These are phyloP conservation scores for Thalia dealbata DNA, from an alignment of 176 grass and related monocot species.

Conservation along the genomic window DNA sequence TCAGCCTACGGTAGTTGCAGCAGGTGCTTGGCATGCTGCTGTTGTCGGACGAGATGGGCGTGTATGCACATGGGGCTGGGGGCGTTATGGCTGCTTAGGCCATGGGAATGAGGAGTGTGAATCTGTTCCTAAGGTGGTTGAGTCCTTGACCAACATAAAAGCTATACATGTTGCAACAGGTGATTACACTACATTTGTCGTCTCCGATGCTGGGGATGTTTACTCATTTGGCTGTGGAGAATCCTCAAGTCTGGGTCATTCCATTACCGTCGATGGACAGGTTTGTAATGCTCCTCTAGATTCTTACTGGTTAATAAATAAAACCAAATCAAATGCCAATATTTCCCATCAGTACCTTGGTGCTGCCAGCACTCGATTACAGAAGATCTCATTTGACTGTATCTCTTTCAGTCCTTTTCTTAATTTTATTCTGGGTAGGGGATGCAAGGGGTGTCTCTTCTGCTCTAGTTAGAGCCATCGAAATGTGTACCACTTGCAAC, in stretches of 20 bases:
- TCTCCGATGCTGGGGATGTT: conserved; percentile 65
- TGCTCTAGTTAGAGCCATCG: not conserved
- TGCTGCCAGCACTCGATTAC: not conserved
- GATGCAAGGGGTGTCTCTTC: no score
- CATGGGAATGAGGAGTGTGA: conserved; percentile 94
- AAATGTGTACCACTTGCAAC: not conserved
- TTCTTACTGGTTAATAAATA: not conserved
- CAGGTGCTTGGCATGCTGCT: conserved; percentile 86
- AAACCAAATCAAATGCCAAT: not conserved
- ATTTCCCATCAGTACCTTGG: not conserved
- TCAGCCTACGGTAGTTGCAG: conserved; percentile 74
- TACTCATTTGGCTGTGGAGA: conserved; percentile 87
- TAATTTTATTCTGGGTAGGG: no score
- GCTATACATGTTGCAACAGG: conserved; percentile 74
- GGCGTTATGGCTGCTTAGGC: conserved; percentile 85
- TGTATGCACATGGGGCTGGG: conserved; percentile 95
- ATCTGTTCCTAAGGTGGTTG: conserved; percentile 68
- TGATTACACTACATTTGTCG: conserved; percentile 85
- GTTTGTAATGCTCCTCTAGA: conserved; percentile 24
- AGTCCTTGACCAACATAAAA: conserved; percentile 53
- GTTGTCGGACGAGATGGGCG: conserved; percentile 77
- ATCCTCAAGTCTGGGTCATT: conserved; percentile 81
- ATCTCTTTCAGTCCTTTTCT: no score
- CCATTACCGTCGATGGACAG: conserved; percentile 37
- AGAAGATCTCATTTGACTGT: no score